Conservation (phyloP, 306 rosid species). For the Sesbania bispinosa region DNA sequence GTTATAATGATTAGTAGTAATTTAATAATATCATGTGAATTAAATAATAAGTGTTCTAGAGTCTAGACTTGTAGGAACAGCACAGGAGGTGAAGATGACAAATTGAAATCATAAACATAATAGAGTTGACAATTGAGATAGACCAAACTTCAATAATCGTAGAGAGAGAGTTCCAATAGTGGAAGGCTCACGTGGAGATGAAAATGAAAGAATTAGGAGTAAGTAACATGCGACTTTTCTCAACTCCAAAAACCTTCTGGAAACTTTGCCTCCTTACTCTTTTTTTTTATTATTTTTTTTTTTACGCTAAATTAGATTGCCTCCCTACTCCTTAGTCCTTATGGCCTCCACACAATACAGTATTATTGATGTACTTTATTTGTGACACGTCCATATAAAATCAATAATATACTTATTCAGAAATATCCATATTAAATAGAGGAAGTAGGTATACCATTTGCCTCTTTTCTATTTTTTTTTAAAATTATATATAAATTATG, state of each 20-base stretch:
- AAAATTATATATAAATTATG: no score
- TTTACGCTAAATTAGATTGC: no score
- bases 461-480: neutral
- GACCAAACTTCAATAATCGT: neutral
- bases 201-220: constrained; percentile 31
- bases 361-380: neutral
- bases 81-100: no score
- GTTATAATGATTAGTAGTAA: no score
- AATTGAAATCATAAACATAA: neutral
- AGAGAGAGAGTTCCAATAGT: constrained; percentile 1
- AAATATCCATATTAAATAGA: neutral
- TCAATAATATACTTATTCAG: neutral
- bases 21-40: no score
- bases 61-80: no score
- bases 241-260: constrained; percentile 19
- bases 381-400: neutral
- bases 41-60: no score
- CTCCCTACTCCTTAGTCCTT: neutral
- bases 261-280: neutral
- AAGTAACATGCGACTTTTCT: constrained; percentile 18
- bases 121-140: neutral
- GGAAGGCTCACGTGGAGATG: constrained; percentile 16
- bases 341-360: neutral
- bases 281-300: no score
- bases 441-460: neutral